These are phyloP conservation scores for Halteria grandinella DNA, from an alignment of 73 alveolate species.

Conservation along the genomic window DNA sequence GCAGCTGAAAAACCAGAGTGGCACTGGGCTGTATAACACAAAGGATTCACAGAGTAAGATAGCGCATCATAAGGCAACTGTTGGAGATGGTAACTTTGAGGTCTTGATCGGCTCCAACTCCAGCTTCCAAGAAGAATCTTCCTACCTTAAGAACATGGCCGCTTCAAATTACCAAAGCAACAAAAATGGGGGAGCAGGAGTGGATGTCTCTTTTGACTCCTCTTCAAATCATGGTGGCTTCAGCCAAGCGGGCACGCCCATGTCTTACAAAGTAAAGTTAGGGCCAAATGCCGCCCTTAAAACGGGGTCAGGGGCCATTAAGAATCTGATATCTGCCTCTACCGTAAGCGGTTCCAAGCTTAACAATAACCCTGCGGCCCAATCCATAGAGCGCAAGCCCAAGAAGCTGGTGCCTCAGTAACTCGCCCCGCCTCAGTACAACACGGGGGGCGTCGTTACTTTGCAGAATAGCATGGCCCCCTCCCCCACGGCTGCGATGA, in stretches of 20 bases:
- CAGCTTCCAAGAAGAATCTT: too few relatives aligned
- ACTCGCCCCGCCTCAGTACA: background rate
- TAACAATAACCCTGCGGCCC: too few relatives aligned
- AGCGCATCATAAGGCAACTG: too few relatives aligned
- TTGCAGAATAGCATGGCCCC: constrained; percentile 15
- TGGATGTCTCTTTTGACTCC: constrained; percentile 40
- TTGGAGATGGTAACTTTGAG: too few relatives aligned
- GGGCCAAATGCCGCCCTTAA: background rate
- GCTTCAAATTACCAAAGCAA: too few relatives aligned
- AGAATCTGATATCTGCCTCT: too few relatives aligned
- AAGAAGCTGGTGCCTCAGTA: constrained; percentile 15
- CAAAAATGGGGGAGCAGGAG: background rate
- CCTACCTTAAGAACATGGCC: too few relatives aligned
- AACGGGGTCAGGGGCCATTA: too few relatives aligned
- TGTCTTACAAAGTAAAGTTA: constrained; percentile 29
- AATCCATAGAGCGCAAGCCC: constrained; percentile 37
- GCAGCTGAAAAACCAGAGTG: constrained; percentile 18
- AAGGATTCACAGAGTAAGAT: too few relatives aligned
- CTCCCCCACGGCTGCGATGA: constrained; percentile 19
- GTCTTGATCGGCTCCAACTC: too few relatives aligned
- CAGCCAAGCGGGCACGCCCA: constrained; percentile 50
- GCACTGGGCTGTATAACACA: too few relatives aligned
- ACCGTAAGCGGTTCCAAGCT: too few relatives aligned
- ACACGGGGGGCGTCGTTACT: constrained; percentile 24
- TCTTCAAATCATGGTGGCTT: constrained; percentile 24